Base-by-base conservation (phyloP, 805 yeast genomes). In the Cyberlindnera mississippiensis region DNA sequence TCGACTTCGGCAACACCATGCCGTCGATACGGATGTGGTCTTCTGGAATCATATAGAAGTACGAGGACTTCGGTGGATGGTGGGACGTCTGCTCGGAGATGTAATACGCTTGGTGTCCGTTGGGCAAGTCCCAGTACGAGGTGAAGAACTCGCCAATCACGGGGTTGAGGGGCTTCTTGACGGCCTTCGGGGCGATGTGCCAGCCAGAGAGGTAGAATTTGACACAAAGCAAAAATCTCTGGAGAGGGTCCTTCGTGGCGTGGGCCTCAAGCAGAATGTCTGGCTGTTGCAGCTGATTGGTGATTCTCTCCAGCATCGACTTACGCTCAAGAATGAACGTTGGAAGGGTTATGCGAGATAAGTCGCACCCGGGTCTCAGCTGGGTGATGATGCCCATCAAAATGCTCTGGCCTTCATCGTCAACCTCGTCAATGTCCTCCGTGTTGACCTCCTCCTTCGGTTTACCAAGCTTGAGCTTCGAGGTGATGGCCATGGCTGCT, bases 101-200 rank as follows among this genome's bases (percentile, higher is more conserved):
- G 61, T 91, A 93, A 60, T 76, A 91, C 0, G 96, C 96, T 38
- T 74, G 74, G 24, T 73, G 78, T 24, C 71, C 75, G 38, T 84
- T 78, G 10, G 90, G 80, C 35, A 88, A 66, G 55, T 89, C 93
- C 99, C 99, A 93, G 61, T 84, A 90, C 57, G 96, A 83, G 16
- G 87, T 76, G 63, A 87, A 93, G 51, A 83, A 75, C 61, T 93
- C 99, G 24, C 98, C 97, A 19, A 93, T 61, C 6, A 93, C 88
- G 2, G 99, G 99, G 59, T 93, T 93, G 56, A 93, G 71, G 0
- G 99, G 99, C 63, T 93, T 93, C 62, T 93, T 93, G 13, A 93
- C 99, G 4, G 98, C 99, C 60, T 91, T 91, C 22, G 98, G 99
- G 1, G 97, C 93, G 61, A 93, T 93, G 60, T 93, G 97, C 98